These are phyloP conservation scores for Globisporangium spinosum DNA, from an alignment of 352 stramenopile genomes.

Conservation along the genomic window DNA sequence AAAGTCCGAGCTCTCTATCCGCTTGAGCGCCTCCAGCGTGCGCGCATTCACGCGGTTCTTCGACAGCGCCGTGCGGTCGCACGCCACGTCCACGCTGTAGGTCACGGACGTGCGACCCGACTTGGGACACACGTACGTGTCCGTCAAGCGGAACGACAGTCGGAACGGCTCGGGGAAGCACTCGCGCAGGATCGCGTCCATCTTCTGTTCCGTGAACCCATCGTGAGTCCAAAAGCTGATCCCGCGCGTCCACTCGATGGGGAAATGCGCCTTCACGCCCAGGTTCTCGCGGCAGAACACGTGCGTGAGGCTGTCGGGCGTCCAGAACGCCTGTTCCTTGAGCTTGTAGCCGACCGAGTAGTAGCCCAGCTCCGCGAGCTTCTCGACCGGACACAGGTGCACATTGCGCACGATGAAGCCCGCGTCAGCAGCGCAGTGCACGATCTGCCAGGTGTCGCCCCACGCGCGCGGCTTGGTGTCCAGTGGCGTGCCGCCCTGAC, in stretches of 20 bases:
- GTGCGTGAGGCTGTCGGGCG: slow-evolving; percentile 55
- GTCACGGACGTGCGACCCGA: slow-evolving; percentile 54
- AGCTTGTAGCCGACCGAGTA: slow-evolving; percentile 79
- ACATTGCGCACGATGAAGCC: slow-evolving; percentile 56
- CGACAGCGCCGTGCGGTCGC: slow-evolving; percentile 33
- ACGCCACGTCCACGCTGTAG: slow-evolving; percentile 51
- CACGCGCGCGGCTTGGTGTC: slow-evolving; percentile 54
- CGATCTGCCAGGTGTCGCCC: slow-evolving; percentile 82
- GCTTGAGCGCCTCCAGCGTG: slow-evolving; percentile 31
- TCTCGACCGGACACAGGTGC: slow-evolving; percentile 59
- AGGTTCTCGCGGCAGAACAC: slow-evolving; percentile 57
- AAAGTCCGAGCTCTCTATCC: slow-evolving; percentile 51
- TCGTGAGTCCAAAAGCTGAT: slow-evolving; percentile 77
- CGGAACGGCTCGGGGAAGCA: slow-evolving; percentile 45
- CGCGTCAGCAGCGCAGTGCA: slow-evolving; percentile 52
- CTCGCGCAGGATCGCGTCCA: slow-evolving; percentile 34
- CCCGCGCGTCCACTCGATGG: slow-evolving; percentile 59
- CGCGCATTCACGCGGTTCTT: slow-evolving; percentile 51
- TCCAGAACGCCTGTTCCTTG: slow-evolving; percentile 72
- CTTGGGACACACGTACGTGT: slow-evolving; percentile 54
- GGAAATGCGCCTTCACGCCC: slow-evolving; percentile 38
- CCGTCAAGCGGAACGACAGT: slow-evolving; percentile 37
- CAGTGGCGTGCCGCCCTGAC: slow-evolving; percentile 72
- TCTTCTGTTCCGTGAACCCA: slow-evolving; percentile 51
- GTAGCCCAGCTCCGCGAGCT: slow-evolving; percentile 62